Base-by-base conservation (phyloP, 1,139 yeast genomes). In the Pichia inconspicua region DNA sequence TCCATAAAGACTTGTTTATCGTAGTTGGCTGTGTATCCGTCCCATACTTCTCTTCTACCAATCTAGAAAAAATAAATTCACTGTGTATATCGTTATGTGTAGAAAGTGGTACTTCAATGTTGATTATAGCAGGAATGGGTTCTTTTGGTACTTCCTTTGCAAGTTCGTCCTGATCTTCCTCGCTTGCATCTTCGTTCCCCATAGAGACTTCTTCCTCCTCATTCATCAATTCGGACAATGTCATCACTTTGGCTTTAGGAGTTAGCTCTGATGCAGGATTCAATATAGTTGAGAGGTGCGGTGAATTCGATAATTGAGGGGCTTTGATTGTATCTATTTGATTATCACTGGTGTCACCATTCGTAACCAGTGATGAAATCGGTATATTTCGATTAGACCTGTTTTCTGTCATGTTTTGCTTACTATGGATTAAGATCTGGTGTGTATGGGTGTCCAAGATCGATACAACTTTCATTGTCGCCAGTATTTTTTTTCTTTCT, bases 31-130 rank as follows among this genome's bases (percentile, higher is more conserved):
- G 94, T 48, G 85, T 70, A 4, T 74, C 76, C 77, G 83, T 84
- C 2, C 96, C 96, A 64, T 87, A 89, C 64, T 85, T 85, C 47
- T 85, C 90, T 61, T 89, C 96, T 4, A 95, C 85, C 49, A 88
- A 67, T 57, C 82, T 80, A 59, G 84, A 68, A 37, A 90, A 88
- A 59, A 90, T 92, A 54, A 47, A 47, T 44, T 51, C 56, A n/a
- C 43, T 31, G 27, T 50, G 52, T 25, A 54, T 46, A 28, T 53
- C 55, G 25, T 52, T 50, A 34, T 53, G 57, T 14, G 54, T 50
- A 3, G 58, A 55, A 15, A 55, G 41, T 9, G 57, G 58, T 11
- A 55, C 46, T n/a, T 55, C 55, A 7, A 55, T 45, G 25, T 42
- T 40, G 11, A 55, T 50, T 11, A 53, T 46, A 12, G 42, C 25